phyloP scores from a whole-genome alignment of 176 grass and related monocot species.

The Paspalum notatum region DNA sequence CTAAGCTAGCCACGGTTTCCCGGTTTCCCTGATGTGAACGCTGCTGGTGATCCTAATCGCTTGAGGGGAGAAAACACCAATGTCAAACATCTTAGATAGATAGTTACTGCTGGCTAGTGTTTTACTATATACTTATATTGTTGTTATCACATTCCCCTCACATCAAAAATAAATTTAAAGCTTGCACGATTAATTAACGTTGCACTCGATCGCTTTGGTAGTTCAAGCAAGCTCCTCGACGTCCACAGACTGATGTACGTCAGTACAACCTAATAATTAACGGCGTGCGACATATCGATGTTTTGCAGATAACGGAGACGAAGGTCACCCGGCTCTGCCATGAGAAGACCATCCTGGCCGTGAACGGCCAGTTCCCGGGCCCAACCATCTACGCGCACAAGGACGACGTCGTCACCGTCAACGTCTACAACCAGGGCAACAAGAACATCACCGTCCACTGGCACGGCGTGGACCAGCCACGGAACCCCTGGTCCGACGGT shows the following conservation, averaged over 20 bases:
- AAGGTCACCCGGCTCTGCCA: slow-evolving; percentile 59
- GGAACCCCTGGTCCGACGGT: slow-evolving; percentile 63
- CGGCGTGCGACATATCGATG: neutral
- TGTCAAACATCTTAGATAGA: neutral
- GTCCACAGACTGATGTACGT: no score
- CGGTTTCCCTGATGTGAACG: neutral
- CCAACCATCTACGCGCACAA: slow-evolving; percentile 65
- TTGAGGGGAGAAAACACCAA: no score
- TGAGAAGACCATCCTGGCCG: slow-evolving; percentile 64
- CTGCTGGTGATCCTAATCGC: neutral
- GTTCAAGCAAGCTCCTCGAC: neutral
- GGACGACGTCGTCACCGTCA: slow-evolving; percentile 56
- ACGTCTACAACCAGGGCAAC: slow-evolving; percentile 62
- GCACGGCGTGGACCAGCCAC: slow-evolving; percentile 68
- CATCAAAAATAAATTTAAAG: neutral
- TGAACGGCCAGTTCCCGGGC: slow-evolving; percentile 72
- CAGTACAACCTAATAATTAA: neutral
- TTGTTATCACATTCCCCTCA: no score
- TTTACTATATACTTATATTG: no score
- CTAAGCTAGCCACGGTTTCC: neutral
- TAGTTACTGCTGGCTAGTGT: neutral
- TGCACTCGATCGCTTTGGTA: neutral
- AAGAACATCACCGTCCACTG: slow-evolving; percentile 82
- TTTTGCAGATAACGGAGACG: slow-evolving; percentile 56
- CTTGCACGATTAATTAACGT: no score